Evolutionary conservation across 306 rosid species (phyloP), one percentile per base, ranked within the genome.

Genomic region (Leucaena leucocephala): DNA sequence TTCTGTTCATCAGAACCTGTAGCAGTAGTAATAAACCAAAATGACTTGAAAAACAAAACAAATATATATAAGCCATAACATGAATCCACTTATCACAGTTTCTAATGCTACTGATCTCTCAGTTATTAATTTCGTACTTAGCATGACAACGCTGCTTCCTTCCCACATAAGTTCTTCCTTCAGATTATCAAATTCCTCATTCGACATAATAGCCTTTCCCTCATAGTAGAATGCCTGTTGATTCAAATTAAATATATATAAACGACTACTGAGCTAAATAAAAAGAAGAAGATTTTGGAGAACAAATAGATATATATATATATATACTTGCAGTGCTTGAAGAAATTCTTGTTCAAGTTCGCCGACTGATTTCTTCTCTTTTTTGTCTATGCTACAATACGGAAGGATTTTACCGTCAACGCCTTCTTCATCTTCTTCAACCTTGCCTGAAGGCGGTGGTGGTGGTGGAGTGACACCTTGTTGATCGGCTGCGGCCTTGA

Each of bases 131-230:
- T 82, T 78, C 83, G 36, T 89, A 92, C 98, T 94, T 90, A 94
- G 97, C 98, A 94, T 94, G 73, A 94, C 98, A 78, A 94, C 98
- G 39, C 98, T 94, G 92, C 98, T 95, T 83, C 98, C 98, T 88
- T 95, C 98, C 98, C 98, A 92, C 98, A 90, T 95, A 69, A 95
- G 85, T 85, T 92, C 98, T 85, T 95, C 98, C 93, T 95, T 95
- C 52, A 95, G 97, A 85, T 84, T 92, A 82, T 95, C 98, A 80
- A 95, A 95, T 87, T 95, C 98, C 83, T 95, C 98, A 77, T 95
- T 95, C 19, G 98, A 95, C 98, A 95, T 92, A 45, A 86, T 87
- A 68, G 98, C 98, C 85, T 91, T 91, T 71, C 98, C 98, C 74
- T 95, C 98, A 48, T 91, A 95, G 76, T 95, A 95, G 76, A 95